These are phyloP conservation scores for Cyberlindnera suaveolens DNA, from an alignment of 805 yeast species.

Conservation along the genomic window DNA sequence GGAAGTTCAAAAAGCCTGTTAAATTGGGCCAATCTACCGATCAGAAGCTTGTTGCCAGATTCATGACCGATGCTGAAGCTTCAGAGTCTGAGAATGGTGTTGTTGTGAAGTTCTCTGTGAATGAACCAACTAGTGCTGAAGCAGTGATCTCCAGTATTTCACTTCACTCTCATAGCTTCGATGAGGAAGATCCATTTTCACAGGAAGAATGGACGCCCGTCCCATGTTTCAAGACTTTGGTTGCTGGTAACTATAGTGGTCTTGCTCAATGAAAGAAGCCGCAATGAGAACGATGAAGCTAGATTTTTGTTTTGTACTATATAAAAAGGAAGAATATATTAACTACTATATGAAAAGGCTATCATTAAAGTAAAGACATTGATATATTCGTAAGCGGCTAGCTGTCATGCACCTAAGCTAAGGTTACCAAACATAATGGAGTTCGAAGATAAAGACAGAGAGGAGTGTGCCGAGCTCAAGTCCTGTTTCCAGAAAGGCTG, in stretches of 20 bases:
- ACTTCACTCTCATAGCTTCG: slow-evolving; percentile 30
- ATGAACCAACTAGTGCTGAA: slow-evolving; percentile 34
- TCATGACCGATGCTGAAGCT: slow-evolving; percentile 67
- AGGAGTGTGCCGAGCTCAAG: slow-evolving; percentile 22
- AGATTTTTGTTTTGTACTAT: too few relatives aligned
- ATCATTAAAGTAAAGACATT: background rate
- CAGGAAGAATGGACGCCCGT: slow-evolving; percentile 30
- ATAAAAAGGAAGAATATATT: too few relatives aligned
- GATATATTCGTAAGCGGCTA: background rate
- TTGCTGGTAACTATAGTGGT: slow-evolving; percentile 33
- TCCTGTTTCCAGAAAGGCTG: slow-evolving; percentile 23
- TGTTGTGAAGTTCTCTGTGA: slow-evolving; percentile 55
- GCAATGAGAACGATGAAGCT: too few relatives aligned
- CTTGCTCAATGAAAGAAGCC: slow-evolving; percentile 12
- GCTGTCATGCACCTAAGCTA: background rate
- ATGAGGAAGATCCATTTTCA: slow-evolving; percentile 34
- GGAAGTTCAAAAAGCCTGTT: slow-evolving; percentile 56
- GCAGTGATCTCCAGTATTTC: slow-evolving; percentile 37
- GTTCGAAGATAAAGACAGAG: slow-evolving; percentile 19
- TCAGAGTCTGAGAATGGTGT: slow-evolving; percentile 72
- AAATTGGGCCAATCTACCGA: slow-evolving; percentile 35
- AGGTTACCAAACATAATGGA: slow-evolving; percentile 23
- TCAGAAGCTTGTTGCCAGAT: slow-evolving; percentile 78
- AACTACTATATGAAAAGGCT: background rate
- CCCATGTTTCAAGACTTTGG: slow-evolving; percentile 28